A percentile compares a stretch with the other conserved stretches of the same genome.
These are phyloP conservation scores for Paralagenidium karlingii DNA, from an alignment of 352 stramenopile species.

Conservation along the genomic window DNA sequence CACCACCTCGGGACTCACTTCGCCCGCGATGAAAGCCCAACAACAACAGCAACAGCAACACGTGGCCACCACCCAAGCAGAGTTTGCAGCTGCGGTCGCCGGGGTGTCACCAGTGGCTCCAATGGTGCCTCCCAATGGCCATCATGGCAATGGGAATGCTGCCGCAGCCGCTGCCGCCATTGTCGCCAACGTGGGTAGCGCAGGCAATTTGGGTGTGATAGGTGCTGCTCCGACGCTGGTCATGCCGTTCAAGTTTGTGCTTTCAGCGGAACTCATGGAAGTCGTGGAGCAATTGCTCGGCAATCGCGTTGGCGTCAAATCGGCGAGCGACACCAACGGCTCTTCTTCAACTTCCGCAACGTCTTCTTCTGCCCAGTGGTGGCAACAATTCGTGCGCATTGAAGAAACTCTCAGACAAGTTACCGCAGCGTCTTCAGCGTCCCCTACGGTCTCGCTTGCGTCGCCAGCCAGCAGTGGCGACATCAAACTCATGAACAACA, in stretches of 20 bases:
- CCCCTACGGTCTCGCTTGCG: no score
- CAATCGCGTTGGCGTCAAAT: constrained; percentile 6
- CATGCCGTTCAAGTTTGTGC: constrained; percentile 10
- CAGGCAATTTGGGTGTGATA: no score
- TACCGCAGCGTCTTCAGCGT: not conserved
- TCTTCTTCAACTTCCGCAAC: not conserved
- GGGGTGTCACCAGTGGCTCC: constrained; percentile 2
- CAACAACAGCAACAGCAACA: constrained; percentile 7
- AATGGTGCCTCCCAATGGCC: not conserved
- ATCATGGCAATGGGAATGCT: no score
- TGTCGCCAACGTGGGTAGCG: no score
- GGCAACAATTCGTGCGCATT: constrained; percentile 18
- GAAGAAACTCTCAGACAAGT: constrained; percentile 13
- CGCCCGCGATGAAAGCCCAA: constrained; percentile 6
- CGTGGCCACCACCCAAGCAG: not conserved
- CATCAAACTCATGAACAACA: constrained; percentile 5
- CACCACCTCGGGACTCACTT: not conserved
- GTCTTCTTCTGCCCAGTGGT: constrained; percentile 2
- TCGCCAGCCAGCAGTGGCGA: no score
- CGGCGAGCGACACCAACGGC: not conserved
- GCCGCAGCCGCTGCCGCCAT: no score
- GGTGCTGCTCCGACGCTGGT: no score
- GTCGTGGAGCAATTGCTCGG: constrained; percentile 25
- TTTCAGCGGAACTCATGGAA: constrained; percentile 16
- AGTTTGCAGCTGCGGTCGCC: constrained; percentile 4